A percentile compares a stretch with the other conserved stretches of the same genome.
Evolutionary conservation across 169 alveolate species (phyloP).

Genomic region (Plasmodium coatneyi): DNA sequence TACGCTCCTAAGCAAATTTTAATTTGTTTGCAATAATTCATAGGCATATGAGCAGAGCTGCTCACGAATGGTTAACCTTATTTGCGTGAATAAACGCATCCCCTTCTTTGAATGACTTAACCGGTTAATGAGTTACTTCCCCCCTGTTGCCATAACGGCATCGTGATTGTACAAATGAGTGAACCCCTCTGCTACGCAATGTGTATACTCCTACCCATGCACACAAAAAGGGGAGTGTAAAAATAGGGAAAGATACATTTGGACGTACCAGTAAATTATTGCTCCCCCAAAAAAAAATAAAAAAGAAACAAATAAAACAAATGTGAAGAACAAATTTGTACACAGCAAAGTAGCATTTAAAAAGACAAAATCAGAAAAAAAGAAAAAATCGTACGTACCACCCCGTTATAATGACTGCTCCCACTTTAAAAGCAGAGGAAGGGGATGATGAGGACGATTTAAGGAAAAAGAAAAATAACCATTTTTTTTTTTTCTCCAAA

Average conservation of each 20-base stretch:
- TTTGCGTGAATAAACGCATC: background rate
- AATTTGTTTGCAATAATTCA: background rate
- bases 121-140: background rate
- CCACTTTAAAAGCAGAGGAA: conserved; percentile 15
- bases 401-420: conserved; percentile 22
- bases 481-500: conserved; percentile 38
- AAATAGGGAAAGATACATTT: background rate
- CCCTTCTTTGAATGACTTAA: background rate
- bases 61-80: background rate
- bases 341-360: background rate
- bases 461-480: conserved; percentile 19
- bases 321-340: background rate
- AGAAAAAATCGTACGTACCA: background rate
- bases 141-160: background rate
- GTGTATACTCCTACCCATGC: background rate
- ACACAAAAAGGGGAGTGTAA: background rate
- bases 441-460: conserved; percentile 2
- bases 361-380: background rate
- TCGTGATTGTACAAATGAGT: background rate
- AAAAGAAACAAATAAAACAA: background rate
- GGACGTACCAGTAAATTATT: background rate
- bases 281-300: background rate
- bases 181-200: background rate
- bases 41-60: background rate
- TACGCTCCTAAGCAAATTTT: background rate